Base-by-base conservation (phyloP, 495 filamentous ascomycete genomes). In the Hyphodiscus hymeniophilus region DNA sequence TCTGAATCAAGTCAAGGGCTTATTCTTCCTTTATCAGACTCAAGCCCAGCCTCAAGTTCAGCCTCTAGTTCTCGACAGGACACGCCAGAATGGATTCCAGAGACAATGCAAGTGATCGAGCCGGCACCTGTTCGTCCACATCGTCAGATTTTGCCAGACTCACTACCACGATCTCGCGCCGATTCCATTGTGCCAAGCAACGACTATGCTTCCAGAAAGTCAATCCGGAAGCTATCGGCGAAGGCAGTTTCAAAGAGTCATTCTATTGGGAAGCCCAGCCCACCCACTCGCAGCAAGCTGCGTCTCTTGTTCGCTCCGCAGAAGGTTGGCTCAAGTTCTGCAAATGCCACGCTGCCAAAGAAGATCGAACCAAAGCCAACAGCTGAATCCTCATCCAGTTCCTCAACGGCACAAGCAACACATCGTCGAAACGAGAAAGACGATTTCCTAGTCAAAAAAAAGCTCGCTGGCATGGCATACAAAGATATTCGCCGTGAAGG, bases 391-490 rank as follows among this genome's bases (percentile, higher is more conserved):
- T 41, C 18, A 17, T 10, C 40, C 4, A 26, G 34, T 2, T n/a
- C 23, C 0, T n/a, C 51, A 13, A 47, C 33, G 11, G 36, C 26
- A n/a, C 28, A 48, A 31, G 45, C 43, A n/a, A 43, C 30, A 22
- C 58, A 54, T 17, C 48, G 42, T 23, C 54, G 54, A 47, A 28
- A 54, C n/a, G 42, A 32, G 5, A 76, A 77, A 46, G 81, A 94
- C 58, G 61, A 69, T 0, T 79, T 85, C 45, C 67, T 96, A 0
- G 66, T 94, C 13, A 56, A 71, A 12, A 74, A 66, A 40, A 87
- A 84, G 62, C 56, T 65, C 7, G 64, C 65, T n/a, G 86, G 86
- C 0, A 66, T 84, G 56, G 81, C 86, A 4, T 96, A 95, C 69
- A 84, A 79, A 50, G 76, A 87, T 22, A 95, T 96, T 57, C 82